Evolutionary conservation across 1,139 yeast genomes (phyloP).

Genomic region (Sugiyamaella sp.): DNA sequence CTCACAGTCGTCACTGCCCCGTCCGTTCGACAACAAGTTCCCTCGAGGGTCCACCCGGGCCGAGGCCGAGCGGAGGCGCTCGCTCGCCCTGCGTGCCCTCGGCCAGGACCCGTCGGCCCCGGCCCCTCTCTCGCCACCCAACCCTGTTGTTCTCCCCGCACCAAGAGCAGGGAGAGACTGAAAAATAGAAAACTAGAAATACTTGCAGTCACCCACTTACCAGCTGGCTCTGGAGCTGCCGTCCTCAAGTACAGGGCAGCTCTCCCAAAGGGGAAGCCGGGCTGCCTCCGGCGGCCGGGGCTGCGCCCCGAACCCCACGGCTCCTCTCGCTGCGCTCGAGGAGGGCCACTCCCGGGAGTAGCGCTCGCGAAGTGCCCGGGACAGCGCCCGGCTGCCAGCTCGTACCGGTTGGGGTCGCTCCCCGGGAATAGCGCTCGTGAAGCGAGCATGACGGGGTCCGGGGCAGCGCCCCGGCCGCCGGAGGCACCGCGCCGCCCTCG

Average conservation of each 20-base stretch:
- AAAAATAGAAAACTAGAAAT: neutral
- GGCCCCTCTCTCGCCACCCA: constrained; percentile 21
- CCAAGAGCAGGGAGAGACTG: constrained; percentile 24
- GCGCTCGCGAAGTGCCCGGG: too few relatives aligned
- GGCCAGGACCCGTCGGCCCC: constrained; percentile 51
- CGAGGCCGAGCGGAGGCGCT: constrained; percentile 87
- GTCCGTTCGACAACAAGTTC: constrained; percentile 15
- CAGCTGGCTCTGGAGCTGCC: too few relatives aligned
- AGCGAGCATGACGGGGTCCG: too few relatives aligned
- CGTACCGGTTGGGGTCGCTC: too few relatives aligned
- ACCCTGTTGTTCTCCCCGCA: constrained; percentile 28
- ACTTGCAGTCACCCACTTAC: too few relatives aligned
- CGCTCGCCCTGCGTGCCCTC: constrained; percentile 78
- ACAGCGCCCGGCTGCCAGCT: too few relatives aligned
- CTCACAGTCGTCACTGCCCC: constrained; percentile 1
- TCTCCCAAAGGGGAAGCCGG: too few relatives aligned
- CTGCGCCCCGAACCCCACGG: neutral
- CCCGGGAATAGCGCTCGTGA: too few relatives aligned
- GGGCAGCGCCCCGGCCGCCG: too few relatives aligned
- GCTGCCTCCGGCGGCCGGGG: neutral
- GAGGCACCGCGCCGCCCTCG: too few relatives aligned
- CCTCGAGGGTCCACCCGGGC: constrained; percentile 28
- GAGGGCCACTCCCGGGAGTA: neutral
- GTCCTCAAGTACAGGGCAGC: too few relatives aligned
- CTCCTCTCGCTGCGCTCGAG: neutral